phyloP scores from a whole-genome alignment of 75 land plant species.

The Selaginella moellendorffii region DNA sequence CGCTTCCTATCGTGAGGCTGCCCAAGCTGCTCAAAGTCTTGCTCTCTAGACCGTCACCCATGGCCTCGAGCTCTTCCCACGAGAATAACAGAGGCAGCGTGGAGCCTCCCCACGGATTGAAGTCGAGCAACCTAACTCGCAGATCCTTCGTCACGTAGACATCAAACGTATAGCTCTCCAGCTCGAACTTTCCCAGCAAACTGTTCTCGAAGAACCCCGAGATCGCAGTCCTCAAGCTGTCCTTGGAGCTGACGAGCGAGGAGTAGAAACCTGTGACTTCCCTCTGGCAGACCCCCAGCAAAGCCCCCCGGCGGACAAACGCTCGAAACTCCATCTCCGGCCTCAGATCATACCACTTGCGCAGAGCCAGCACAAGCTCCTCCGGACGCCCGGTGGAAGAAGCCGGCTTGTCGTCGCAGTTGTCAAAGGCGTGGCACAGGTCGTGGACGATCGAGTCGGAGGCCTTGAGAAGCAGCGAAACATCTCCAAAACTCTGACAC shows the following conservation, averaged over 20 bases:
- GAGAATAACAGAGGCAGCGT: slow-evolving; percentile 62
- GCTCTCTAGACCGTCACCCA: background rate
- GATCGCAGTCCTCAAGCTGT: slow-evolving; percentile 22
- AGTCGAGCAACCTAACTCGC: slow-evolving; percentile 56
- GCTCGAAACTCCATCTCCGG: slow-evolving; percentile 89
- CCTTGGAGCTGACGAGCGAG: slow-evolving; percentile 26
- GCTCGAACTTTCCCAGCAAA: slow-evolving; percentile 37
- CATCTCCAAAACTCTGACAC: slow-evolving; percentile 59
- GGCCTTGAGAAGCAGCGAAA: slow-evolving; percentile 52
- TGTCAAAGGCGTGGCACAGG: slow-evolving; percentile 61
- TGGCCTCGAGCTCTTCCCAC: slow-evolving; percentile 76
- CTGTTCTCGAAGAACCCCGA: slow-evolving; percentile 33
- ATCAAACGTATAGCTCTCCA: slow-evolving; percentile 63
- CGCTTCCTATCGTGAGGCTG: too few species aligned
- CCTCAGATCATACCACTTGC: slow-evolving; percentile 62
- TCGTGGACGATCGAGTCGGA: slow-evolving; percentile 65
- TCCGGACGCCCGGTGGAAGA: slow-evolving; percentile 13
- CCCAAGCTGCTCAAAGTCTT: too few species aligned
- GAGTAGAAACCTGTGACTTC: slow-evolving; percentile 80
- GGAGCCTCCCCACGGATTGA: slow-evolving; percentile 70
- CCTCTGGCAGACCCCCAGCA: slow-evolving; percentile 68
- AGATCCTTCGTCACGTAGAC: slow-evolving; percentile 49
- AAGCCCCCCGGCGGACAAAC: slow-evolving; percentile 29
- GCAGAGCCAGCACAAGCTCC: slow-evolving; percentile 46
- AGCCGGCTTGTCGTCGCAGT: slow-evolving; percentile 43